phyloP scores from a whole-genome alignment of 352 stramenopile species.

The Phytopythium aichiense region DNA sequence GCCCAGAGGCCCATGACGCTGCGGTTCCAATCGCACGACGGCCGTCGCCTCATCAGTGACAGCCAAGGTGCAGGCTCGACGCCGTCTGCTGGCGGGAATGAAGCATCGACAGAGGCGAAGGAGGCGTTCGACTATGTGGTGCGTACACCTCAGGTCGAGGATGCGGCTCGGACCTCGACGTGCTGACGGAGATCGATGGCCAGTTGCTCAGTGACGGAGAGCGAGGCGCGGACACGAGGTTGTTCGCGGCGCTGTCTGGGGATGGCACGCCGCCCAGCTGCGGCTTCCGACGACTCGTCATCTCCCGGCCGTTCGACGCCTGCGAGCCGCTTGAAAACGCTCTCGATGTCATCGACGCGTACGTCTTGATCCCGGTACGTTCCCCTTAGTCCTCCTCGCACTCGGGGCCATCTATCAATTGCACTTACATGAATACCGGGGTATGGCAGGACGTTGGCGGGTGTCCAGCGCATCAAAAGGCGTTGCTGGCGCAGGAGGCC shows the following conservation, averaged over 20 bases:
- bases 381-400: neutral
- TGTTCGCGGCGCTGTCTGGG: slow-evolving; percentile 56
- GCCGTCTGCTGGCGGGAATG: slow-evolving; percentile 7
- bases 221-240: slow-evolving; percentile 33
- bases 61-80: slow-evolving; percentile 13
- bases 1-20: slow-evolving; percentile 46
- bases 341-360: slow-evolving; percentile 40
- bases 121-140: slow-evolving; percentile 52
- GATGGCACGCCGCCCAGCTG: slow-evolving; percentile 54
- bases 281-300: slow-evolving; percentile 38
- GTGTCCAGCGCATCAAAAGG: slow-evolving; percentile 68
- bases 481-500: slow-evolving; percentile 45
- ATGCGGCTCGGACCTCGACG: neutral
- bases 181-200: neutral
- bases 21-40: slow-evolving; percentile 51
- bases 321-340: slow-evolving; percentile 35
- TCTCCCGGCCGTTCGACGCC: slow-evolving; percentile 51
- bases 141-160: slow-evolving; percentile 1
- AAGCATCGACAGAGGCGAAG: slow-evolving; percentile 8
- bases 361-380: slow-evolving; percentile 55
- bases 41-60: slow-evolving; percentile 29
- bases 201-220: slow-evolving; percentile 45
- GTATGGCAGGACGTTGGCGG: slow-evolving; percentile 28
- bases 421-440: neutral
- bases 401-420: neutral